Percentiles rank a stretch among this genome's conserved stretches.
phyloP scores from a whole-genome alignment of 305 asterid genomes.

The Fraxinus angustifolia region DNA sequence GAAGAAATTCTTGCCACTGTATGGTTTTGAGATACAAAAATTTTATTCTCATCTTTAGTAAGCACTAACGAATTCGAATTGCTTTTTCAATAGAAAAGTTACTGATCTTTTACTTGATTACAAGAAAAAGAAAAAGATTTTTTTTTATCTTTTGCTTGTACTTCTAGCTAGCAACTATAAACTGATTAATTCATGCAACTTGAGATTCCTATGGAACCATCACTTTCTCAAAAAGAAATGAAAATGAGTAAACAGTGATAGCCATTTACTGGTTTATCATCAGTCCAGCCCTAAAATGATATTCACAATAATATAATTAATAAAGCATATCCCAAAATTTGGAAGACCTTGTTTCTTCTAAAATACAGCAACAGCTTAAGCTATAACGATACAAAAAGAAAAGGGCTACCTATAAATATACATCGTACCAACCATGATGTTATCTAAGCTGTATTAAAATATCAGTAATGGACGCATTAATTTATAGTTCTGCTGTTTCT shows the following conservation, averaged over 20 bases:
- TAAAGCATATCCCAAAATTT: not conserved
- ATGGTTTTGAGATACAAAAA: not conserved
- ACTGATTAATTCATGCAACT: not conserved
- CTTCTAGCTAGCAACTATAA: not conserved
- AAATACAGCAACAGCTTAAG: not conserved
- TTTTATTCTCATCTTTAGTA: not conserved
- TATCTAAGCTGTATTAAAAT: slow-evolving; percentile 30
- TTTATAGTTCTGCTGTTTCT: slow-evolving; percentile 49
- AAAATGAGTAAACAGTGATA: not conserved
- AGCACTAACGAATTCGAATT: not conserved
- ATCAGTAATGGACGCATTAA: not conserved
- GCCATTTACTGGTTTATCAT: not conserved
- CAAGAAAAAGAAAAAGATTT: not conserved
- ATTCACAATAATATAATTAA: slow-evolving; percentile 9
- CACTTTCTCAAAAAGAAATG: not conserved
- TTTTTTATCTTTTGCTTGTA: not conserved
- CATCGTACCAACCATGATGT: slow-evolving; percentile 53
- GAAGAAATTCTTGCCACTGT: not conserved
- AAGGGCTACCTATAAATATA: slow-evolving; percentile 44
- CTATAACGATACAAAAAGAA: slow-evolving; percentile 27
- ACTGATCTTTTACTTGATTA: not conserved
- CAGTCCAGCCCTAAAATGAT: slow-evolving; percentile 40
- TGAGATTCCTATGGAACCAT: not conserved
- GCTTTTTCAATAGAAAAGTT: not conserved
- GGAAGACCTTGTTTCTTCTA: not conserved